Evolutionary conservation across 192 early-diverging fungal species (phyloP), one percentile per base, ranked within the genome.

Genomic region (Entophlyctis luteolus): DNA sequence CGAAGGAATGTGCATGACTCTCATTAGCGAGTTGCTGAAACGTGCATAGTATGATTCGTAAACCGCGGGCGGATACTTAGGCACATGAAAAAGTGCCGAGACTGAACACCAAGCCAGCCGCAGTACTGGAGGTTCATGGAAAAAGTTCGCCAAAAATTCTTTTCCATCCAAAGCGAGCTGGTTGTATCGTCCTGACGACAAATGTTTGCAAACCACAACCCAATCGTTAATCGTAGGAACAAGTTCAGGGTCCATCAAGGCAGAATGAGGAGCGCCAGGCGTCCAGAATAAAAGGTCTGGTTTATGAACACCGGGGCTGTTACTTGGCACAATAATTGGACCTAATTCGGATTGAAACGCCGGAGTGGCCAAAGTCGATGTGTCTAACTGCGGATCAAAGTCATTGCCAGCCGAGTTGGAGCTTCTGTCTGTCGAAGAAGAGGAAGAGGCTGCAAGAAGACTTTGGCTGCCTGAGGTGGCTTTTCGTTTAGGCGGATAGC

Each of bases 41-140:
- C 58, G 58, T 38, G 6, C 5, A 25, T 60, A 60, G 8, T 20
- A 60, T 25, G 34, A 37, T 14, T 28, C 16, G 1, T 25, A 45
- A 14, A 60, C 58, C 2, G 22, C 22, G 5, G 8, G 16, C 23
- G 58, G 58, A 25, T 46, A 45, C 1, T 14, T 36, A 1, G 55
- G 55, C 8, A 22, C 33, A 22, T 60, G 58, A 18, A 38, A 28
- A 27, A 46, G 58, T 14, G 58, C 6, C 18, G 37, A 36, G 18
- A 60, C 47, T 10, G 58, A 36, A 20, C 34, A 60, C 23, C 39
- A 60, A 28, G 58, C 47, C 23, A 60, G 58, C 23, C 58, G 58
- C n/a, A 60, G 27, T 20, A 45, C 38, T 4, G 58, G 36, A 25
- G 58, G 58, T 14, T 60, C 25, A 45, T 8, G 2, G 28, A 60